Evolutionary conservation across 2,329 filamentous ascomycete genomes (phyloP).

Genomic region (Fusarium torulosum): DNA sequence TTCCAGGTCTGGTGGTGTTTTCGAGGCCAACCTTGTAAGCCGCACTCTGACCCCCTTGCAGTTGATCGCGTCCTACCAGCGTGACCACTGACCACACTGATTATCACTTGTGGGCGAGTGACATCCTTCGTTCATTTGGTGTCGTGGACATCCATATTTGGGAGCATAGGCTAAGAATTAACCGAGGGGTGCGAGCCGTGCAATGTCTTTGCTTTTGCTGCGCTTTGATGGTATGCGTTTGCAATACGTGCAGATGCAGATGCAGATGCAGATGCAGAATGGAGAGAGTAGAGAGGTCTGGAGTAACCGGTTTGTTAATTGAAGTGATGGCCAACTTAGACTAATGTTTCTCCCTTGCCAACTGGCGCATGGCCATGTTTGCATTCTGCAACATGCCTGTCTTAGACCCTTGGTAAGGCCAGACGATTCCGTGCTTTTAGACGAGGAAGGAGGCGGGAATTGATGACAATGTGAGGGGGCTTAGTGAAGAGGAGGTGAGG

Average conservation of each 20-base stretch:
- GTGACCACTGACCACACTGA: constrained; percentile 13
- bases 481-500: constrained; percentile 20
- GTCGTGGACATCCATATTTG: constrained; percentile 10
- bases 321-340: background rate
- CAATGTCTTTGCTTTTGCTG: constrained; percentile 30
- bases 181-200: constrained; percentile 33
- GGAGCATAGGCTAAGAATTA: constrained; percentile 16
- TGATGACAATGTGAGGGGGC: constrained; percentile 36
- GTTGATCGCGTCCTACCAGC: constrained; percentile 13
- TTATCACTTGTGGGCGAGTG: constrained; percentile 5
- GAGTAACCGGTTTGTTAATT: constrained; percentile 15
- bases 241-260: background rate
- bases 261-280: background rate
- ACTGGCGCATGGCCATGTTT: constrained; percentile 13
- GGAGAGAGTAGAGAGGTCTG: background rate
- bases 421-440: constrained; percentile 13
- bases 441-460: constrained; percentile 5
- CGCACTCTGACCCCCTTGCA: constrained; percentile 33
- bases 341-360: constrained; percentile 23
- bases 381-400: constrained; percentile 27
- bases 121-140: constrained; percentile 1
- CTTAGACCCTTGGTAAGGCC: constrained; percentile 30
- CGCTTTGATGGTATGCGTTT: constrained; percentile 14
- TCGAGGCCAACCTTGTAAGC: constrained; percentile 25
- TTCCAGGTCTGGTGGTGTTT: constrained; percentile 22